Evolutionary conservation across 2,329 filamentous ascomycete species (phyloP).

Genomic region (Aspergillus ruber): DNA sequence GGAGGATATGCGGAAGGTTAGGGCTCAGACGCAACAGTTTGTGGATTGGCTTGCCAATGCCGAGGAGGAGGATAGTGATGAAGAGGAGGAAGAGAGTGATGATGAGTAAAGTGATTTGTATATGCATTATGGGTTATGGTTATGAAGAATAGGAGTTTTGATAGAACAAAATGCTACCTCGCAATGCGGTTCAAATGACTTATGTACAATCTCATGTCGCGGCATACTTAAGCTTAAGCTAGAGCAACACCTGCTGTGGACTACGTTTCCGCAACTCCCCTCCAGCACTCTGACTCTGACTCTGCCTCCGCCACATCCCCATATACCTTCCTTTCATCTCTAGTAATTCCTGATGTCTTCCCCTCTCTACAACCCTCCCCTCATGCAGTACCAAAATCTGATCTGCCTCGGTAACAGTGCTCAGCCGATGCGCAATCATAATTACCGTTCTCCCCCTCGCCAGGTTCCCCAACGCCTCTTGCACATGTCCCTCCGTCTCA

Average conservation of each 20-base stretch:
- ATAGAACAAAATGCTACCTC: too few species aligned
- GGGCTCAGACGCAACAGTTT: constrained; percentile 67
- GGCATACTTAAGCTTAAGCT: too few species aligned
- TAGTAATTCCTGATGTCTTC: constrained; percentile 72
- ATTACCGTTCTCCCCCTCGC: constrained; percentile 84
- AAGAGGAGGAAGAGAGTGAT: constrained; percentile 53
- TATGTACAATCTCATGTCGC: too few species aligned
- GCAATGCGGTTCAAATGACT: background rate
- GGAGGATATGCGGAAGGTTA: constrained; percentile 63
- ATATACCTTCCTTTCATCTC: constrained; percentile 65
- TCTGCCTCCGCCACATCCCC: constrained; percentile 85
- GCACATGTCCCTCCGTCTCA: constrained; percentile 88
- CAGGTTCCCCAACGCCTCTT: constrained; percentile 74
- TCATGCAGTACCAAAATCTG: constrained; percentile 74
- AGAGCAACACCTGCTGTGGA: too few species aligned
- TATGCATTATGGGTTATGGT: background rate
- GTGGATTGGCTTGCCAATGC: constrained; percentile 80
- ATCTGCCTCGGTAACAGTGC: constrained; percentile 77
- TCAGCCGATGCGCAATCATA: constrained; percentile 87
- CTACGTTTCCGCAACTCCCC: too few species aligned
- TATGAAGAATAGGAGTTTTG: too few species aligned
- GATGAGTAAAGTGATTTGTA: constrained; percentile 20
- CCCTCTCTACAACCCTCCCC: constrained; percentile 68
- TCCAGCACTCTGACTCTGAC: constrained; percentile 55
- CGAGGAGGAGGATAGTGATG: constrained; percentile 61